These are phyloP conservation scores for Neoarthrinium moseri DNA, from an alignment of 2,329 filamentous ascomycete genomes.

Conservation along the genomic window DNA sequence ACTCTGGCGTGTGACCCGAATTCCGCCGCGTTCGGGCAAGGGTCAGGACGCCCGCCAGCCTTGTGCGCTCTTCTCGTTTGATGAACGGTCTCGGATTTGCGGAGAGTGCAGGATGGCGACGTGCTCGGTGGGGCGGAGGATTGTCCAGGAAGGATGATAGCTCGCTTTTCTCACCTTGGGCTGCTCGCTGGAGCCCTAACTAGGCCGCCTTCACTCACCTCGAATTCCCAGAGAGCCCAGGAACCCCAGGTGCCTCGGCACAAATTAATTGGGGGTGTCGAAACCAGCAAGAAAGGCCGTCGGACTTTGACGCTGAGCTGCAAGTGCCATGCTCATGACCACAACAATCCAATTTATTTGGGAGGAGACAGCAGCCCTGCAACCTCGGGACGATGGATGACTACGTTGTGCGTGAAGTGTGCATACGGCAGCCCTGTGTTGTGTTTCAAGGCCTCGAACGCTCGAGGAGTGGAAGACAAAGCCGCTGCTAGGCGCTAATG, in stretches of 20 bases:
- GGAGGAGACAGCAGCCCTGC: background rate
- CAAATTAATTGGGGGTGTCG: background rate
- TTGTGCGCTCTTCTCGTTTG: background rate
- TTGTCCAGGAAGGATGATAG: background rate
- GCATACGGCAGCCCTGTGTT: background rate
- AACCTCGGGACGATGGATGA: background rate
- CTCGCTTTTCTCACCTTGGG: background rate
- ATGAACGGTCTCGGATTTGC: slow-evolving; percentile 9
- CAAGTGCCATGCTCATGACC: background rate
- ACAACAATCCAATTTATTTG: too few relatives aligned
- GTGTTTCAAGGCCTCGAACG: slow-evolving; percentile 3
- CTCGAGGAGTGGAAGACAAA: background rate
- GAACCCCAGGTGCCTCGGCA: slow-evolving; percentile 2
- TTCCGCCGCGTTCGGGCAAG: slow-evolving; percentile 4
- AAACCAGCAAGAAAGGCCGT: background rate
- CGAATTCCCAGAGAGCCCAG: background rate
- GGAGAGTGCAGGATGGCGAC: background rate
- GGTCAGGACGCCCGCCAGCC: slow-evolving; percentile 1
- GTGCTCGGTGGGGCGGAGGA: slow-evolving; percentile 2
- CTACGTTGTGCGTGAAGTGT: background rate
- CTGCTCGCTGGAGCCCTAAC: background rate
- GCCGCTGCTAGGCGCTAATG: slow-evolving; percentile 5
- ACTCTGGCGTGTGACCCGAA: slow-evolving; percentile 7
- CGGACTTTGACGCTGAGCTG: background rate
- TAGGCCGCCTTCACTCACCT: background rate